Base-by-base conservation (phyloP, 495 filamentous ascomycete genomes). In the Xylaria curta region DNA sequence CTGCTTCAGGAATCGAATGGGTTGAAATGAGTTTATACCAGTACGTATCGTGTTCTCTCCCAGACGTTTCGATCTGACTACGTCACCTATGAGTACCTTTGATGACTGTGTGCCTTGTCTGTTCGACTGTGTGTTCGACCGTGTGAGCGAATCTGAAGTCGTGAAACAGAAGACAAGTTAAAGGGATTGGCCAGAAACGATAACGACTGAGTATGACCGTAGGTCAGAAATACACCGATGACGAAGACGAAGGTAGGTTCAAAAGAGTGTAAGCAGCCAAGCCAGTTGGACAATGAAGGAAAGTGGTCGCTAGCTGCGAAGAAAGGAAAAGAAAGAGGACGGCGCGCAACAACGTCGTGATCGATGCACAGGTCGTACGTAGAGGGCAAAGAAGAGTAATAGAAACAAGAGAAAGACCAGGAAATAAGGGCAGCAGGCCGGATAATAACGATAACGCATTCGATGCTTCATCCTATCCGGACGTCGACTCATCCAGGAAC, bases 251-350 rank as follows among this genome's bases (percentile, higher is more conserved):
- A 78, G 81, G 78, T 76, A 44, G 75, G 75, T 80, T 82, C 79
- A 87, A 85, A 87, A 82, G 84, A 84, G 80, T 68, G 81, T 83
- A 80, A 82, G 81, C 85, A 87, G 84, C 85, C 85, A 87, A 88
- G 81, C 85, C 84, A 86, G 85, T 88, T 87, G 86, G 85, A 77
- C 73, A 72, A 80, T 81, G 79, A 83, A 83, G 83, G 86, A 86
- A 85, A 85, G 85, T 83, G 81, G 83, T 80, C 76, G 78, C 81
- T 78, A 87, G 85, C 85, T 84, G 84, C 83, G 82, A 82, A 82
- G 81, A 83, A 82, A 54, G 46, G 53, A 49, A 82, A 80, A 76
- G 73, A 76, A 76, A 78, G 78, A 73, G 74, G 80, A 77, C 83
- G 81, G 83, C 79, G 81, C 83, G 80, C 83, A 79, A 83, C 82